Conservation (phyloP, 2,329 filamentous ascomycete genomes). For the Pseudonectria buxi region DNA sequence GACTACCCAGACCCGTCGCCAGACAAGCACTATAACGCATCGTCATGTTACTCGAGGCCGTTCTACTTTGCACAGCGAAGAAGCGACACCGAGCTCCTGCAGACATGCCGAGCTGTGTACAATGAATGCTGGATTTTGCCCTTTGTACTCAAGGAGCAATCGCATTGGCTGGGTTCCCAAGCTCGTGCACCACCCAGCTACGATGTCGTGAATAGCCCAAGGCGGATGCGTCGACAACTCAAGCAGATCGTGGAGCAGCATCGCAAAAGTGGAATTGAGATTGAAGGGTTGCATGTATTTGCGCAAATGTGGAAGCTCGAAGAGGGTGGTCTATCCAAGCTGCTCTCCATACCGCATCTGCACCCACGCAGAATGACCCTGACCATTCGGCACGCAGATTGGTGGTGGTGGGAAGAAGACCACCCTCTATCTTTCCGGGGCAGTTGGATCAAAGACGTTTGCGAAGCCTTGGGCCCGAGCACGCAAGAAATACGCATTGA, state of each 20-base stretch:
- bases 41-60: conserved; percentile 34
- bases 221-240: conserved; percentile 6
- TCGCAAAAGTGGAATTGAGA: conserved; percentile 16
- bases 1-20: conserved; percentile 29
- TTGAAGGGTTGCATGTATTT: conserved; percentile 33
- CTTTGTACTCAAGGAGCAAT: conserved; percentile 31
- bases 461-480: conserved; percentile 21
- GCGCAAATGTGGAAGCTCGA: conserved; percentile 36
- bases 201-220: background rate
- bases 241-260: conserved; percentile 14
- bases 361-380: conserved; percentile 32
- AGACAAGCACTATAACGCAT: conserved; percentile 16
- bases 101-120: conserved; percentile 37
- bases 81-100: conserved; percentile 32
- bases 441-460: conserved; percentile 28
- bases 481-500: conserved; percentile 37
- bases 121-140: conserved; percentile 37
- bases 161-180: conserved; percentile 28
- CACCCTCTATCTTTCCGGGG: conserved; percentile 28
- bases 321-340: conserved; percentile 12
- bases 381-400: conserved; percentile 44
- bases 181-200: conserved; percentile 27
- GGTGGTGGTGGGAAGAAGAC: conserved; percentile 39
- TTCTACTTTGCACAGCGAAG: conserved; percentile 31
- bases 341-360: conserved; percentile 25